A percentile compares a stretch with the other conserved stretches of the same genome.
Conservation (phyloP, 257 asterid species). For the Solanum piurae region DNA sequence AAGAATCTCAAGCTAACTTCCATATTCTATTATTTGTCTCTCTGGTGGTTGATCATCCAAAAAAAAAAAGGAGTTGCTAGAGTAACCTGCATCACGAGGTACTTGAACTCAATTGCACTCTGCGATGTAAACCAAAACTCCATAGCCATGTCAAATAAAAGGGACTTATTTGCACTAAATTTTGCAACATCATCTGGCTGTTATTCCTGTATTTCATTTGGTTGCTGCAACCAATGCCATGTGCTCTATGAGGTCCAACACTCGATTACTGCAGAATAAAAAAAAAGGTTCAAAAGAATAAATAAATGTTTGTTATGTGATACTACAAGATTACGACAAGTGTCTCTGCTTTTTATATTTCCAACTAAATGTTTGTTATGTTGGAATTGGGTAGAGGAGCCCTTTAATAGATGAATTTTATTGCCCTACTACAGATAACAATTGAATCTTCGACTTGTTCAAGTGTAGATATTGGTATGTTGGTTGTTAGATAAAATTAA, state of each 20-base stretch:
- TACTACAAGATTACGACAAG: background rate
- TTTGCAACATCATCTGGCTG: background rate
- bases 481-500: background rate
- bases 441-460: background rate
- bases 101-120: background rate
- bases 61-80: background rate
- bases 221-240: constrained; percentile 86
- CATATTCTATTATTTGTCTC: background rate
- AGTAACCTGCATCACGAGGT: background rate
- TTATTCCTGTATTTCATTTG: constrained; percentile 13
- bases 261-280: constrained; percentile 47
- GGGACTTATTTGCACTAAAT: background rate
- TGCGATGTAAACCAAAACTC: background rate
- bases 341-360: background rate
- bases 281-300: background rate
- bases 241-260: constrained; percentile 84
- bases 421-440: background rate
- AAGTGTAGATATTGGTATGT: background rate
- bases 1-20: background rate
- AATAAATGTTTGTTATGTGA: background rate
- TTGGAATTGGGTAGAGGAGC: background rate
- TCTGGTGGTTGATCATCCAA: background rate
- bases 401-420: too few species aligned
- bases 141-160: background rate
- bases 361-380: background rate